Conservation (phyloP, 306 rosid species). For the Gleditsia sinensis region DNA sequence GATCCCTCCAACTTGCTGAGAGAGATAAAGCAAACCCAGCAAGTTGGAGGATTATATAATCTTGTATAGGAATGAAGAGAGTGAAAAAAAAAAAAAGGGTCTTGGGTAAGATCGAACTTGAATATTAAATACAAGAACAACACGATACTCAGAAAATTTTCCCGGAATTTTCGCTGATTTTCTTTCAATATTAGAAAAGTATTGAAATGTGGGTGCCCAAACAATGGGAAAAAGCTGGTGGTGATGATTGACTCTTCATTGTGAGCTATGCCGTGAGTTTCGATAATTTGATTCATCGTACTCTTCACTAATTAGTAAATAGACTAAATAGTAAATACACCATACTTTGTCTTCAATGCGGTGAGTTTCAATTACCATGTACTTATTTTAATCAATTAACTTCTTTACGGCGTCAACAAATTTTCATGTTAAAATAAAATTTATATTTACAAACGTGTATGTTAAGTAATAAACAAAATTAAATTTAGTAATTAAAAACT, state of each 20-base stretch:
- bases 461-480: no score
- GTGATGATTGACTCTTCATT: background rate
- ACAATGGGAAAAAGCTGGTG: background rate
- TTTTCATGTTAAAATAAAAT: no score
- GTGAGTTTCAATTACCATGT: no score
- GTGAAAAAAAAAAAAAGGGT: background rate
- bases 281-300: background rate
- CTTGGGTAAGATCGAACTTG: slow-evolving; percentile 21
- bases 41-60: slow-evolving; percentile 17
- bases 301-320: background rate
- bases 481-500: no score
- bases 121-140: slow-evolving; percentile 5
- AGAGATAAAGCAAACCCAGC: slow-evolving; percentile 1
- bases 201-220: background rate
- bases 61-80: slow-evolving; percentile 26
- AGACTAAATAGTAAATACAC: no score
- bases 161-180: slow-evolving; percentile 18
- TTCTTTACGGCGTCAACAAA: no score
- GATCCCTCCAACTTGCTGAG: slow-evolving; percentile 20
- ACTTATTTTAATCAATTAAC: no score
- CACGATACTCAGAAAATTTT: background rate
- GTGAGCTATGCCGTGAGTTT: background rate
- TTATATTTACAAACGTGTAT: no score
- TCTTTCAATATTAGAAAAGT: slow-evolving; percentile 34
- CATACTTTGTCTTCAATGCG: no score